Evolutionary conservation across 75 land plant species (phyloP).

Genomic region (Pinus taeda): DNA sequence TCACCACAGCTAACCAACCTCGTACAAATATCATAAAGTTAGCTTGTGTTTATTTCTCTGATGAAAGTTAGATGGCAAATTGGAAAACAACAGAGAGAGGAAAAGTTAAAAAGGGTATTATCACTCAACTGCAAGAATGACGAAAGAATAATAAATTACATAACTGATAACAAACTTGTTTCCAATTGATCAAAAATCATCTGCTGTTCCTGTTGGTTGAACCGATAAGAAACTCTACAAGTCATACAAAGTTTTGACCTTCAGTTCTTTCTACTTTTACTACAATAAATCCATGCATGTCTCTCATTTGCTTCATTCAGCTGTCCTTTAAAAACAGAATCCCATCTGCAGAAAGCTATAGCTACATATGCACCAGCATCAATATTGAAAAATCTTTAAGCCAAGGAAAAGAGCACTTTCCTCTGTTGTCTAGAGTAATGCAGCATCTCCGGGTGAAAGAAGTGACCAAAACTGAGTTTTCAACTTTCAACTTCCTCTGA

Average conservation of each 20-base stretch:
- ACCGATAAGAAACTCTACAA: background rate
- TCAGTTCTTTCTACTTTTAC: background rate
- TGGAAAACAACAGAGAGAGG: too few relatives aligned
- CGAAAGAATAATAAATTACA: background rate
- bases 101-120: background rate
- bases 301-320: background rate
- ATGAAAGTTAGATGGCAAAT: too few relatives aligned
- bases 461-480: background rate
- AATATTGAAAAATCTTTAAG: background rate
- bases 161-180: constrained; percentile 3
- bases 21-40: too few relatives aligned
- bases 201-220: background rate
- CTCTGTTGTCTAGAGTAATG: background rate
- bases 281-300: background rate
- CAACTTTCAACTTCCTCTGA: background rate
- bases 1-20: too few relatives aligned
- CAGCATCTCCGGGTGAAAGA: background rate
- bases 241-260: background rate
- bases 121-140: background rate
- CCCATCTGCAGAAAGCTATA: background rate
- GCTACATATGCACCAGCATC: background rate
- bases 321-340: too few relatives aligned
- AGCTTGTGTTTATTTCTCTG: too few relatives aligned
- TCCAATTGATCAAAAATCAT: background rate
- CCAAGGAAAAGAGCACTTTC: background rate